Base-by-base conservation (phyloP, 2,329 filamentous ascomycete genomes). In the Sordariomycetes sp. region DNA sequence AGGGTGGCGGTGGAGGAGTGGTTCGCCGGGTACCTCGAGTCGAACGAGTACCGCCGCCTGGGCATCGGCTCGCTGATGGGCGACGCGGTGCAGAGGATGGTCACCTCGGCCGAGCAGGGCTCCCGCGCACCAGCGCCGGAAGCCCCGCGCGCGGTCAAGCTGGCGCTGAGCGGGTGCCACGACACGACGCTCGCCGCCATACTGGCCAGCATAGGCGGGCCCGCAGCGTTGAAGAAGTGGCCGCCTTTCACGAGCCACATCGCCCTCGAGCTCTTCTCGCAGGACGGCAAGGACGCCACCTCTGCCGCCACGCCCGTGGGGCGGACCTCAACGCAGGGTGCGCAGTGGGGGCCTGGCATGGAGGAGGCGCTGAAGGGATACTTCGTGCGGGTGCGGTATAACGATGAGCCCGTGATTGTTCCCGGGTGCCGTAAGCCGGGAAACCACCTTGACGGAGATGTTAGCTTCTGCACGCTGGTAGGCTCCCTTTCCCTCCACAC, bases 231-330 rank as follows among this genome's bases (percentile, higher is more conserved):
- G 43, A 81, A 81, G 54, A 79, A 80, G 40, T 99, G 94, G 94
- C 94, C 94, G 1, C 92, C 91, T 0, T 99, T 93, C 67, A 97
- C 93, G 0, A 93, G 89, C 64, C 91, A 95, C 65, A 80, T 99
- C 62, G 92, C 94, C 35, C 77, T 99, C 58, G 94, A 99, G 72
- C 79, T 97, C 61, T 97, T 97, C 76, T 83, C 81, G 48, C 69
- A 73, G 48, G 65, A 70, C 52, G 58, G 43, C 11, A 54, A 65
- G 4, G 34, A 32, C n/a, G 25, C 66, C 50, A 57, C 64, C 3
- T 62, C 65, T 34, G 63, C 24, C 46, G 32, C 22, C 2, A 61
- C 68, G n/a, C 54, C 62, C 20, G 58, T 66, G n/a, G 50, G 67
- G 22, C 51, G 60, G n/a, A 43, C 61, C 40, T 64, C 62, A 43